A percentile compares a stretch with the other conserved stretches of the same genome.
Evolutionary conservation across 768 basidiomycete species (phyloP).

Genomic region (Tylopilus plumbeoviolaceoides): DNA sequence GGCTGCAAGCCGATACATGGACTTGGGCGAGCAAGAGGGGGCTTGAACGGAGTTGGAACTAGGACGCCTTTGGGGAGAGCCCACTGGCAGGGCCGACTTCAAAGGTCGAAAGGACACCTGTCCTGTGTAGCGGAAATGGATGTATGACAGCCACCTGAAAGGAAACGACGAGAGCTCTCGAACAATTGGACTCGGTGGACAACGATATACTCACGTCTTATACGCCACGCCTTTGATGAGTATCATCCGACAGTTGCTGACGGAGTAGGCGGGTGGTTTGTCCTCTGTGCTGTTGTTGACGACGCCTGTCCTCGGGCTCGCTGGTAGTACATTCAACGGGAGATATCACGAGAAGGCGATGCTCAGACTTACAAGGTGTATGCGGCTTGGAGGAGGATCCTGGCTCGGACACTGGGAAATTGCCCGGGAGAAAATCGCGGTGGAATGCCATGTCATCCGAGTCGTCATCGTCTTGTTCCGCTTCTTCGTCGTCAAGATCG

Average conservation of each 20-base stretch:
- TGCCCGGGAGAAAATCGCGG: neutral
- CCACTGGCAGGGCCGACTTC: constrained; percentile 20
- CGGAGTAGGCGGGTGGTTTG: constrained; percentile 22
- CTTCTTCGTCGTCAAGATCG: constrained; percentile 19
- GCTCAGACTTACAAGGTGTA: constrained; percentile 5
- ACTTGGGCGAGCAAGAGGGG: constrained; percentile 33
- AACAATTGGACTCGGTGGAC: neutral
- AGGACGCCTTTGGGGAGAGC: neutral
- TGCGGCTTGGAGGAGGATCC: constrained; percentile 2
- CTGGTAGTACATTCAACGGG: neutral
- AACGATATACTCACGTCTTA: constrained; percentile 20
- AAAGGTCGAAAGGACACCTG: constrained; percentile 23
- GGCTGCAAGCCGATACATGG: constrained; percentile 35
- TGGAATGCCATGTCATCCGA: neutral
- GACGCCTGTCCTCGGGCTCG: neutral
- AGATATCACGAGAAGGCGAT: neutral
- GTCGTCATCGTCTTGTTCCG: neutral
- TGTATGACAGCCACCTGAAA: constrained; percentile 24
- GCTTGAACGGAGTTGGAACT: neutral
- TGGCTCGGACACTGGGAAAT: neutral
- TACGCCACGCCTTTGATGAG: constrained; percentile 29
- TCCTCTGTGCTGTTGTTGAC: neutral
- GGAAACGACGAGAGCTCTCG: neutral
- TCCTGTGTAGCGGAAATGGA: constrained; percentile 31
- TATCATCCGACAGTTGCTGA: constrained; percentile 19